Percentiles rank a stretch among this genome's conserved stretches.
Conservation (phyloP, 139 green algal genomes). For the Chlamydomonas schloesseri region DNA sequence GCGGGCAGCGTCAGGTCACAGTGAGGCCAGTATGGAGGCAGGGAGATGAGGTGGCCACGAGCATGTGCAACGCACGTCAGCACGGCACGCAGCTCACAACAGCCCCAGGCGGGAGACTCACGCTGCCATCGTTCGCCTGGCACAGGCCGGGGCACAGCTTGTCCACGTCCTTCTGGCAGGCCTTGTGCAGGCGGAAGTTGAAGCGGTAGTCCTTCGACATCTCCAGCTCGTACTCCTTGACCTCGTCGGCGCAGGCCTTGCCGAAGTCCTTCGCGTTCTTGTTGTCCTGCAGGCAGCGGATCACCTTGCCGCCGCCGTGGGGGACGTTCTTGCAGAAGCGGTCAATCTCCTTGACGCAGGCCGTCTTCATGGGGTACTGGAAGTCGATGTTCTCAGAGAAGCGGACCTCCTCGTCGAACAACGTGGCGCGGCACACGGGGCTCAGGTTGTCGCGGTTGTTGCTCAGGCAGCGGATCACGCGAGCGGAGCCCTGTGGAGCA, state of each 20-base stretch:
- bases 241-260: constrained; percentile 78
- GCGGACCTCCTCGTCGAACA: constrained; percentile 79
- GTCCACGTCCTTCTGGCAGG: constrained; percentile 81
- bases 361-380: constrained; percentile 85
- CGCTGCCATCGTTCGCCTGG: constrained; percentile 46
- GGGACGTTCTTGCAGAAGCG: constrained; percentile 79
- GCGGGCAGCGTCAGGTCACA: too few relatives aligned
- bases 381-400: constrained; percentile 85
- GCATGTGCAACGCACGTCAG: too few relatives aligned
- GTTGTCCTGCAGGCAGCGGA: constrained; percentile 78
- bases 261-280: constrained; percentile 75
- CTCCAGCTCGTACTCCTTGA: constrained; percentile 74
- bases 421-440: constrained; percentile 66
- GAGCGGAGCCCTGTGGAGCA: constrained; percentile 68
- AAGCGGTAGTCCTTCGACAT: constrained; percentile 85
- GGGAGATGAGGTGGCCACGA: too few relatives aligned
- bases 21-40: too few relatives aligned
- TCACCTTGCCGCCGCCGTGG: constrained; percentile 80
- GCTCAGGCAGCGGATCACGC: constrained; percentile 88
- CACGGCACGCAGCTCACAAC: too few relatives aligned
- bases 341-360: constrained; percentile 77
- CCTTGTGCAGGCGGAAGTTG: constrained; percentile 86
- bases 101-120: not conserved
- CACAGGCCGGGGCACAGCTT: constrained; percentile 76
- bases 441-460: constrained; percentile 72